Evolutionary conservation across 179 eudicot genomes (phyloP).

Genomic region (Amaranthus tricolor): DNA sequence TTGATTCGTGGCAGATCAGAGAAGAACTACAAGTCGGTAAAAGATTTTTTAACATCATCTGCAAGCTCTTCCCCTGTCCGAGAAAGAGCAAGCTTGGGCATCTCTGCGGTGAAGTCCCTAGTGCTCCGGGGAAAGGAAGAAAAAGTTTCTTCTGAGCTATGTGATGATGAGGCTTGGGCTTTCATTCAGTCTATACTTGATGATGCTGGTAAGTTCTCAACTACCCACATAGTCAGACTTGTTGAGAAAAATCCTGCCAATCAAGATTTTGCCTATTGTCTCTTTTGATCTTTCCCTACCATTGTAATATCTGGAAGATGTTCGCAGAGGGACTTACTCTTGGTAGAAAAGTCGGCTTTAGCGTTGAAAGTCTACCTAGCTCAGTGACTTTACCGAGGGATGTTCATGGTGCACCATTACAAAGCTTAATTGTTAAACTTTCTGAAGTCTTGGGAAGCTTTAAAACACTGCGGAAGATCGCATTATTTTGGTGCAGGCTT

Average conservation of each 20-base stretch:
- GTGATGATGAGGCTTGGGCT: slow-evolving; percentile 57
- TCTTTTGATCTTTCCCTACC: slow-evolving; percentile 59
- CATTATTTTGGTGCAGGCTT: slow-evolving; percentile 71
- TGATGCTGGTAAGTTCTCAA: slow-evolving; percentile 60
- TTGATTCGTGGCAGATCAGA: slow-evolving; percentile 57
- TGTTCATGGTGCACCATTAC: slow-evolving; percentile 81
- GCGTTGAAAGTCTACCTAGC: slow-evolving; percentile 37
- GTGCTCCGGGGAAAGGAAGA: slow-evolving; percentile 84
- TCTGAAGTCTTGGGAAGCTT: slow-evolving; percentile 91
- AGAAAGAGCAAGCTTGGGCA: slow-evolving; percentile 71
- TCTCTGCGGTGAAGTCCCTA: slow-evolving; percentile 79
- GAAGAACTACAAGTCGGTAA: slow-evolving; percentile 54
- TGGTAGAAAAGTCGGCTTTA: slow-evolving; percentile 54
- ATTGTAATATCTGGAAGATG: slow-evolving; percentile 74
- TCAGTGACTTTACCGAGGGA: slow-evolving; percentile 61
- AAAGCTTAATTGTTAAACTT: slow-evolving; percentile 67
- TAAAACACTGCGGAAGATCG: slow-evolving; percentile 74
- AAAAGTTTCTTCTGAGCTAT: slow-evolving; percentile 55
- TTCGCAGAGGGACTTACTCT: slow-evolving; percentile 81
- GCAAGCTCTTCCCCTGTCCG: slow-evolving; percentile 82
- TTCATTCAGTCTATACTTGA: slow-evolving; percentile 63
- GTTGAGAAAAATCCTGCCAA: background rate
- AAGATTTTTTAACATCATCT: slow-evolving; percentile 65
- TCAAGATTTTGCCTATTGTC: slow-evolving; percentile 20
- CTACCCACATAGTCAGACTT: slow-evolving; percentile 17